Base-by-base conservation (phyloP, 805 yeast species). In the Lachancea sp. region DNA sequence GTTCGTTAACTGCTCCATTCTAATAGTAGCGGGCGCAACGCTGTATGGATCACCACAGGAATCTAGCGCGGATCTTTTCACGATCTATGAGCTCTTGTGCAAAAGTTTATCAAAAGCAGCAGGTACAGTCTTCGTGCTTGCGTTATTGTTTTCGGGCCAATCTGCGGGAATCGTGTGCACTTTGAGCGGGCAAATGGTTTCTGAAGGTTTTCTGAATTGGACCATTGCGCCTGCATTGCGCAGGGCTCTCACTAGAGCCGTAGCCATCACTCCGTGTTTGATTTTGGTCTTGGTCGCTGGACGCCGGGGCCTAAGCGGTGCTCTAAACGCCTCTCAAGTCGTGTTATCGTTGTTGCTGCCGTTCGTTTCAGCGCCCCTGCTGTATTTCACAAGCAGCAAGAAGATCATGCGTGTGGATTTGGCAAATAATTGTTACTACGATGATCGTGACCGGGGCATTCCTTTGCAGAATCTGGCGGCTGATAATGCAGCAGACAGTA, bases 141-240 rank as follows among this genome's bases (percentile, higher is more conserved):
- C 96, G 0, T 72, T 90, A 54, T 67, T 90, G 36, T 82, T 86
- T 48, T 82, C 91, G 33, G 97, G 97, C 11, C 89, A 89, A 58
- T 81, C 90, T 62, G 96, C 96, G 1, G 97, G 96, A 31, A 85
- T 91, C 27, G 95, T 89, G n/a, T 88, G 95, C 61, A 89, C 97
- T 0, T 71, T 89, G 50, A 89, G 96, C 8, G 95, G 96, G 15
- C 97, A 89, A 63, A 87, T 88, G 87, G 93, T 89, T 10, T 81
- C 87, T 60, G 97, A 89, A 64, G 97, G 97, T 2, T 90, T 88
- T 57, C 71, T 86, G 36, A 75, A 77, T 52, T 85, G 95, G 86
- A 70, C 83, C 8, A 72, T 89, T 42, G 78, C 88, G 13, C 96
- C 96, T 4, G 86, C 86, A 42, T 65, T 85, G 10, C 75, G 95